Base-by-base conservation (phyloP, 306 rosid genomes). In the Prunus persica region DNA sequence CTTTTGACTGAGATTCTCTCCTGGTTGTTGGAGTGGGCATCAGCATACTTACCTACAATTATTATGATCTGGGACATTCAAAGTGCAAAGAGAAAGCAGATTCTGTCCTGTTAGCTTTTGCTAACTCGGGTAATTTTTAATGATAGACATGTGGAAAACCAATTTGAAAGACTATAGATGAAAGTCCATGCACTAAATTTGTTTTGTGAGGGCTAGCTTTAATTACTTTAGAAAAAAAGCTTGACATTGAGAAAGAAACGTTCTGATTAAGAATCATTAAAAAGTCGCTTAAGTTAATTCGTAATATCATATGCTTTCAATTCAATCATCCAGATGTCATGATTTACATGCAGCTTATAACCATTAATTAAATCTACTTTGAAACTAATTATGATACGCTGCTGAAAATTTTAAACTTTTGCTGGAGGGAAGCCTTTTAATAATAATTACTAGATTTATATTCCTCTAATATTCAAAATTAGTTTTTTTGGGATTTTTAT, bases 11-110 rank as follows among this genome's bases (percentile, higher is more conserved):
- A 50, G 74, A 69, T 50, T 69, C 46, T 69, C 18, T 69, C 58
- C 46, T 24, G 58, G 61, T 69, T 69, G 41, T 50, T 69, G 60
- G 25, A 52, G 62, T 76, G 69, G 62, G 65, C 75, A 32, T 60
- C 43, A 28, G 60, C 19, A 77, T 55, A 54, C 65, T 27, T 14
- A 51, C 2, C 11, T 45, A 16, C 32, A 57, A 45, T 11, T 14
- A 63, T 30, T 30, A 63, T 28, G 67, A 63, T 41, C 77, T 52
- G 30, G 67, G 67, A 28, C 74, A 46, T 46, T 78, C 69, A 55
- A 56, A 79, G 46, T 28, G 73, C 74, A 50, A 14, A 65, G 73
- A 49, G 62, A 58, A 4, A 11, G 70, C 67, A 72, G 60, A 64
- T 78, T 52, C 46, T 30, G 67, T 63, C 46, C 15, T 38, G 7